Evolutionary conservation across 441 rosid genomes (phyloP).

Genomic region (Dalechampia spathulata): DNA sequence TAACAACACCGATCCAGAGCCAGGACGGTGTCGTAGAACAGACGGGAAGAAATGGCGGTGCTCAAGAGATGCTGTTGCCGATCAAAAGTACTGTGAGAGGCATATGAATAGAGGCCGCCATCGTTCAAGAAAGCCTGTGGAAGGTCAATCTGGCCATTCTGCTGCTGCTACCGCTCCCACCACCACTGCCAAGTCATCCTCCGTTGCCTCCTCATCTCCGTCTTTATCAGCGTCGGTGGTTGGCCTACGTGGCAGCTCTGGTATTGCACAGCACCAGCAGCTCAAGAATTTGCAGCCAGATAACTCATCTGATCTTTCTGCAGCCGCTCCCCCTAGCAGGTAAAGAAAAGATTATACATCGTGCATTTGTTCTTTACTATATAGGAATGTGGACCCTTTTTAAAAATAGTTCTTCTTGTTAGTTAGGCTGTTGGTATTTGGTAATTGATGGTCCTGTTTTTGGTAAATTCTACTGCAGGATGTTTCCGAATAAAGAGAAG

Average conservation of each 20-base stretch:
- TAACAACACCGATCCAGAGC: slow-evolving; percentile 75
- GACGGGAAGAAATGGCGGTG: slow-evolving; percentile 99
- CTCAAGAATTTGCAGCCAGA: slow-evolving; percentile 32
- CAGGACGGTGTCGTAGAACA: slow-evolving; percentile 86
- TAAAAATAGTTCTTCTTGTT: too few species aligned
- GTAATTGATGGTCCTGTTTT: too few species aligned
- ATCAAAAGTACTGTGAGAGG: slow-evolving; percentile 85
- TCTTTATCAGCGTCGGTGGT: slow-evolving; percentile 19
- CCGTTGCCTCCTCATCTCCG: slow-evolving; percentile 19
- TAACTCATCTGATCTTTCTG: slow-evolving; percentile 22
- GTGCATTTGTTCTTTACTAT: not conserved
- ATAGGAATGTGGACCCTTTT: too few species aligned
- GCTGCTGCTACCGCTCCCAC: slow-evolving; percentile 27
- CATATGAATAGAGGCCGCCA: slow-evolving; percentile 96
- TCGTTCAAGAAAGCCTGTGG: slow-evolving; percentile 99
- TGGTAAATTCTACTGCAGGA: slow-evolving; percentile 18
- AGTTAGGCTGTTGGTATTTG: too few species aligned
- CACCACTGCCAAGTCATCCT: slow-evolving; percentile 30
- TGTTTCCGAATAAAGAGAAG: slow-evolving; percentile 25
- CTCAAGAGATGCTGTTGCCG: slow-evolving; percentile 79
- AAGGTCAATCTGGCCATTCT: slow-evolving; percentile 71
- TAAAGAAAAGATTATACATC: not conserved
- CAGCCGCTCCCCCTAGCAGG: slow-evolving; percentile 25
- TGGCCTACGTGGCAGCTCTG: slow-evolving; percentile 22
- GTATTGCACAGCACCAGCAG: slow-evolving; percentile 29